Base-by-base conservation (phyloP, 345 rosid species). In the Bruguiera parviflora region DNA sequence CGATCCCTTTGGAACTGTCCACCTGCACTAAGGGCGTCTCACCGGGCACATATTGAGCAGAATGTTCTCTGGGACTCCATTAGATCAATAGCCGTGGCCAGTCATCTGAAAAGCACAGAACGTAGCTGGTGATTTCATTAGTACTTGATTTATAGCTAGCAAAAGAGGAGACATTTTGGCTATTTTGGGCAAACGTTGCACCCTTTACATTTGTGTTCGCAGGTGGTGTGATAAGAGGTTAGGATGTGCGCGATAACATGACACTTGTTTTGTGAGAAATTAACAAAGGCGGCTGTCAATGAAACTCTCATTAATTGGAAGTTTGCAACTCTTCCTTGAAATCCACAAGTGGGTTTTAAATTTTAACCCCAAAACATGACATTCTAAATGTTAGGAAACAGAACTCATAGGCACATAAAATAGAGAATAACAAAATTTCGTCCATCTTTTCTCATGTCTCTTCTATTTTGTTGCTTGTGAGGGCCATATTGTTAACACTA, bases 1-100 rank as follows among this genome's bases (percentile, higher is more conserved):
- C 90, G 86, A 86, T 86, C 90, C 90, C 90, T 86, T 86, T 82
- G 90, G 90, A 86, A 78, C 73, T 69, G 65, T 75, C 86, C 85
- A 86, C 51, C 81, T 74, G 84, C 87, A 61, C 89, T 79, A 85
- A 64, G 6, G 8, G 16, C 3, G 4, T 20, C 16, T 21, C 8
- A 21, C 7, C 35, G 35, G 3, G 58, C 58, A 19, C 4, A 6
- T 21, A 5, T 21, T 21, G 58, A 24, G 21, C 27, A 6, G 5
- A 11, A 24, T 6, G 21, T 53, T 53, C 13, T 53, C 58, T 5
- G 27, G 3, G 5, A 22, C n/a, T 53, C 25, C 25, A 53, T 4
- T 11, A 21, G 27, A 9, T 39, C 13, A 39, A 10, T 3, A 7
- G 67, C 25, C 18, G 10, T 49, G 9, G 37, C 32, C 33, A 28